Base-by-base conservation (phyloP, 78 protist genomes). In the Dictyostelium intermedium region DNA sequence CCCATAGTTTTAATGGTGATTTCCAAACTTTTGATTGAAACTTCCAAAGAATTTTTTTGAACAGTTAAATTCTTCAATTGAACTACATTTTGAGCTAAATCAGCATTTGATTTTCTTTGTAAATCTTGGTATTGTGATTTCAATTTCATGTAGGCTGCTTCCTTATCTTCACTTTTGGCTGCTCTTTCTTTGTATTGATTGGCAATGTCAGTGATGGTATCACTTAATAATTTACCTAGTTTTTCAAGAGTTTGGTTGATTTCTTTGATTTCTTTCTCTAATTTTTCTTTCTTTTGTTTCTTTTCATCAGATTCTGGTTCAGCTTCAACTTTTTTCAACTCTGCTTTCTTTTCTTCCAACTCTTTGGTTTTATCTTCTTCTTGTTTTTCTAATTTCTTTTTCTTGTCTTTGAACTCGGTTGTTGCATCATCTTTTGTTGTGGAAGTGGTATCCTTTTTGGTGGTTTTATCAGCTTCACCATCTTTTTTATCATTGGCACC, bases 31-130 rank as follows among this genome's bases (percentile, higher is more conserved):
- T 41, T 76, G 23, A 76, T 23, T 30, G 61, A 41, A 30, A 76
- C 61, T 41, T 76, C 32, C 41, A 76, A 41, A 76, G 39, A 41
- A 76, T 76, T 76, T 43, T n/a, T 20, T 30, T 35, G 18, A 3
- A 39, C 60, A 1, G 32, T 20, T 4, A 76, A 41, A 18, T 10
- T 11, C 43, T 76, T 37, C 20, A 76, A 41, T 43, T 76, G 11
- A 23, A 23, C n/a, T 1, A 76, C 8, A 16, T 10, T 41, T 16
- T 16, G 13, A 39, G 82, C 82, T 43, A 76, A 76, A 16, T 37
- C 32, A 30, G 82, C 56, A 76, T 76, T 76, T 37, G 82, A 37
- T 41, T 37, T 35, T 76, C 82, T 76, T n/a, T 76, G 60, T 43
- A 76, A 41, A 43, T 76, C 82, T 76, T 76, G 61, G 2, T 76